Evolutionary conservation across 805 yeast genomes (phyloP), one percentile per base, ranked within the genome.

Genomic region (Lachancea kluyveri): DNA sequence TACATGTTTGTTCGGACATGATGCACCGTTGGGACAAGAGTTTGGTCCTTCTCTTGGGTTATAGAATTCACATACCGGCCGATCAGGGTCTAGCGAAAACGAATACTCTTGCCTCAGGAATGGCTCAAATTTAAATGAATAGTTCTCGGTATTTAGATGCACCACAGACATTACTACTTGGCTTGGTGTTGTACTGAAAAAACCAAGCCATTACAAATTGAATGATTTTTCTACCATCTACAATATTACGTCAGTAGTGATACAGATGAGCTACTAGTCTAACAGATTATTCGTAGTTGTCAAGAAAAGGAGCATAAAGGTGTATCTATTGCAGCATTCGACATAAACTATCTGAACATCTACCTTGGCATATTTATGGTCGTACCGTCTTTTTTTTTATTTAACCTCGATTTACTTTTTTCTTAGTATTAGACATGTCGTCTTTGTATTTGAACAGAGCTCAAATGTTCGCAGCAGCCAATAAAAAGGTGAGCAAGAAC

Each of bases 1-100:
- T 20, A 79, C 79, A 60, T 90, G 97, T 51, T 87, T 83, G 60
- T 84, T 78, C 13, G 88, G 88, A 54, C 97, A 90, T 29, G 69
- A 69, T n/a, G 70, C 65, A 6, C 96, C 96, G 37, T 79, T 67
- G 3, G 96, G 96, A 59, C 97, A 90, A 10, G 76, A 68, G 8
- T 32, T 27, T 20, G 46, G 42, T 18, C 81, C 77, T 13, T 66
- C 68, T 23, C 82, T 74, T 30, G 75, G 79, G 41, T 67, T 65
- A 63, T 66, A 80, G 48, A 65, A 79, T 42, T 81, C 81, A 54
- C 97, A 90, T 1, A 81, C 71, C 4, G 96, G 96, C 37, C 96
- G 67, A 48, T 81, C 90, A 2, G 95, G 95, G 53, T 86, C 87
- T 19, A 86, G 64, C 0, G 92, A 87, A 43, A 87, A 77, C 40